A percentile compares a stretch with the other conserved stretches of the same genome.
Evolutionary conservation across 192 early-diverging fungal species (phyloP).

Genomic region (Haplosporangium gracile): DNA sequence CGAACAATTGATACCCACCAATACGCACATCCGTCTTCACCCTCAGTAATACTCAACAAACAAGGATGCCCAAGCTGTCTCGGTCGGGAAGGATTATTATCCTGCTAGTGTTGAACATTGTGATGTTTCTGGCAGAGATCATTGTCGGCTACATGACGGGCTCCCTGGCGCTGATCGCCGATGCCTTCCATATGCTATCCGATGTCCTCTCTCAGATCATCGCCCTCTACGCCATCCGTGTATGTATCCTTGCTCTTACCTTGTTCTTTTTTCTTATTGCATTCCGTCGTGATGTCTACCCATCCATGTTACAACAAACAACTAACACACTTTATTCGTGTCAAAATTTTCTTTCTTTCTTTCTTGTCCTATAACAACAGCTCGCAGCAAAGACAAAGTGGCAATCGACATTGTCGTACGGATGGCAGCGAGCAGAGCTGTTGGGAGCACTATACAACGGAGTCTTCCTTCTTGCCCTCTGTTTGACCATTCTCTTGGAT

Average conservation of each 20-base stretch:
- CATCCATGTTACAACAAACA: background rate
- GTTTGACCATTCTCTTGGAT: slow-evolving; percentile 90
- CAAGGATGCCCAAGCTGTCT: slow-evolving; percentile 6
- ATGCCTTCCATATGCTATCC: slow-evolving; percentile 94
- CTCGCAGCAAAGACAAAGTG: slow-evolving; percentile 72
- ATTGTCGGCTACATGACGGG: slow-evolving; percentile 80
- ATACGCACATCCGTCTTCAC: background rate
- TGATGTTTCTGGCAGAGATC: slow-evolving; percentile 87
- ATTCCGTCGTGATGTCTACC: background rate
- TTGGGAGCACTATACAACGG: slow-evolving; percentile 95
- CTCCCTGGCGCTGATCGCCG: slow-evolving; percentile 89
- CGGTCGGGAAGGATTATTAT: slow-evolving; percentile 68
- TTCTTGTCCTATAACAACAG: slow-evolving; percentile 33
- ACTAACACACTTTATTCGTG: background rate
- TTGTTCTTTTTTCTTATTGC: slow-evolving; percentile 5
- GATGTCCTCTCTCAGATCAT: slow-evolving; percentile 84
- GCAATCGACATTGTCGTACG: slow-evolving; percentile 82
- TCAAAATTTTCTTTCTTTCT: background rate
- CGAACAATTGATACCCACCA: background rate
- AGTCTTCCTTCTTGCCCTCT: slow-evolving; percentile 91
- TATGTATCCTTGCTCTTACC: slow-evolving; percentile 38
- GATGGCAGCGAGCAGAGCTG: slow-evolving; percentile 92
- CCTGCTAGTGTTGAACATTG: slow-evolving; percentile 70
- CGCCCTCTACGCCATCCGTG: slow-evolving; percentile 83
- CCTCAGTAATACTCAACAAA: background rate